Evolutionary conservation across 768 basidiomycete species (phyloP).

Genomic region (Hirschioporus abietinus): DNA sequence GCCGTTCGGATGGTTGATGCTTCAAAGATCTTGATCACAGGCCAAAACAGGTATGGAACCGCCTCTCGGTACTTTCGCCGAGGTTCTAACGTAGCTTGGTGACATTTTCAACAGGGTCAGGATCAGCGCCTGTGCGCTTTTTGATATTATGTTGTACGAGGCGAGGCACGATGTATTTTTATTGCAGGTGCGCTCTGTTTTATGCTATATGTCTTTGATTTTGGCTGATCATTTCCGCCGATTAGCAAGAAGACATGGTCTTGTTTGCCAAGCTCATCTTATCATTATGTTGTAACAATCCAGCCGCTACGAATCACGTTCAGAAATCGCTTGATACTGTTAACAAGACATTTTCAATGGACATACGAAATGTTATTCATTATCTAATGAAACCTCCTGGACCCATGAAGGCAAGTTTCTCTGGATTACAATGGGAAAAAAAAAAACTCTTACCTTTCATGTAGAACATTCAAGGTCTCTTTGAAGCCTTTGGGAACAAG

Average conservation of each 20-base stretch:
- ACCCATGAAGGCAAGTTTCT: conserved; percentile 48
- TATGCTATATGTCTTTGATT: not conserved
- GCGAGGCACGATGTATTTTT: conserved; percentile 50
- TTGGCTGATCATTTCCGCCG: not conserved
- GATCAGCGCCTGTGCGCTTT: conserved; percentile 80
- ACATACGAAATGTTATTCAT: conserved; percentile 75
- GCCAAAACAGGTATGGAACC: conserved; percentile 71
- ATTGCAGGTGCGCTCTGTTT: conserved; percentile 37
- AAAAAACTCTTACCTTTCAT: conserved; percentile 5
- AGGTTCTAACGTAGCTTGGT: not conserved
- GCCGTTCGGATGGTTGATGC: conserved; percentile 81
- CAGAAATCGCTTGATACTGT: conserved; percentile 73
- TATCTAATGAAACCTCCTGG: conserved; percentile 72
- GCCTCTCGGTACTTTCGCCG: conserved; percentile 3
- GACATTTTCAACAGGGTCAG: conserved; percentile 49
- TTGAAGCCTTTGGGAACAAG: conserved; percentile 72
- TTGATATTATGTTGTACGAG: conserved; percentile 82
- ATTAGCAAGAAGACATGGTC: conserved; percentile 77
- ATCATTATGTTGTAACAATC: conserved; percentile 67
- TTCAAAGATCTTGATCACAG: conserved; percentile 83
- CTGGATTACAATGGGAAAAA: not conserved
- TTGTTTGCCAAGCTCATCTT: conserved; percentile 85
- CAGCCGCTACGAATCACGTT: conserved; percentile 55
- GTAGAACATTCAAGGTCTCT: conserved; percentile 72
- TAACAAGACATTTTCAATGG: conserved; percentile 66